Conservation (phyloP, 208 protist species). For the Wallacemonas rigidus region DNA sequence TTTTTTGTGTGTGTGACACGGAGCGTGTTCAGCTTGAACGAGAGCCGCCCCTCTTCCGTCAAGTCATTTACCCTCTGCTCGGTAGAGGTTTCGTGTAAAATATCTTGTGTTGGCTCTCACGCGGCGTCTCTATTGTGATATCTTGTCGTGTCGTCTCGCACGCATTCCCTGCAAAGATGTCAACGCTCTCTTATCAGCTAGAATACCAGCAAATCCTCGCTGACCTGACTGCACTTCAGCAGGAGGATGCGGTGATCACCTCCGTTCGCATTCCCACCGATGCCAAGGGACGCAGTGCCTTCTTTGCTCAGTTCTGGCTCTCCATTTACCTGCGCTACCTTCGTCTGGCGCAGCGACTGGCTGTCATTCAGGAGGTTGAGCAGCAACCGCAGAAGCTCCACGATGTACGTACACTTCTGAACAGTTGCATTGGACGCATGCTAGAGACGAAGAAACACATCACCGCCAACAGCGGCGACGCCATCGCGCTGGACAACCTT, state of each 20-base stretch:
- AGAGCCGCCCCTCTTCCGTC: too few relatives aligned
- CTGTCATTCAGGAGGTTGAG: slow-evolving; percentile 86
- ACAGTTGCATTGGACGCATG: slow-evolving; percentile 92
- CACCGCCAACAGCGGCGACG: slow-evolving; percentile 81
- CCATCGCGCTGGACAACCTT: slow-evolving; percentile 84
- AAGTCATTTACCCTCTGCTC: too few relatives aligned
- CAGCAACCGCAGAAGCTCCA: slow-evolving; percentile 94
- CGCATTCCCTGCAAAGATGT: slow-evolving; percentile 51
- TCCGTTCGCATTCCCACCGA: slow-evolving; percentile 39
- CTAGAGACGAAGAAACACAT: slow-evolving; percentile 90
- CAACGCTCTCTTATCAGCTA: slow-evolving; percentile 71
- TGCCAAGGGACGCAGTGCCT: slow-evolving; percentile 51
- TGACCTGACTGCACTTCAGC: slow-evolving; percentile 65
- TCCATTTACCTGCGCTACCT: slow-evolving; percentile 94
- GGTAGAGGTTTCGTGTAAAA: too few relatives aligned
- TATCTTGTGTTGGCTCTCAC: too few relatives aligned
- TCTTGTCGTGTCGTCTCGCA: neutral
- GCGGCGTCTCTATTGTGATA: too few relatives aligned
- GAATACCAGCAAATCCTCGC: slow-evolving; percentile 79
- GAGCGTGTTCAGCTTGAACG: too few relatives aligned
- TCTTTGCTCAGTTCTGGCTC: slow-evolving; percentile 77
- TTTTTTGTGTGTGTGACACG: too few relatives aligned
- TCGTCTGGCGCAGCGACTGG: slow-evolving; percentile 76
- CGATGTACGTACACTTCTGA: slow-evolving; percentile 89
- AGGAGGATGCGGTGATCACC: slow-evolving; percentile 59